Evolutionary conservation across 2,329 filamentous ascomycete genomes (phyloP).

Genomic region (Talaromyces atroroseus): DNA sequence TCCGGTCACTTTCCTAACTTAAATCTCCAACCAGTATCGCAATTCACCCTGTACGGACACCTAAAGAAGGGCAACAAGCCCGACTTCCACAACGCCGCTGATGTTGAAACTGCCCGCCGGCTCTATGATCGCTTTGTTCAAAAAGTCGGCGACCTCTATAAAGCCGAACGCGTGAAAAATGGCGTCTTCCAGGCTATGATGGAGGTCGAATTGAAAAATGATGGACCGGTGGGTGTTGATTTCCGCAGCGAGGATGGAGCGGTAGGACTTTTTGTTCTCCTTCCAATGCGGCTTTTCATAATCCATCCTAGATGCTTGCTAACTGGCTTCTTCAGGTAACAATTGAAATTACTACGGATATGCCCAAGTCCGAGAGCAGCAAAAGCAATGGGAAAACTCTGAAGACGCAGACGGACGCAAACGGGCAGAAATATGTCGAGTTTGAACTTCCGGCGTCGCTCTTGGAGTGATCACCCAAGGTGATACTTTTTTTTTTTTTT

Average conservation of each 20-base stretch:
- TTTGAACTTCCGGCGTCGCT: slow-evolving; percentile 20
- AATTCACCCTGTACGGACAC: slow-evolving; percentile 88
- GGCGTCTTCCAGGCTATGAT: slow-evolving; percentile 99
- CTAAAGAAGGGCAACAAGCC: slow-evolving; percentile 97
- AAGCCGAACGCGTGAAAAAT: slow-evolving; percentile 73
- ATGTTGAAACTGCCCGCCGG: slow-evolving; percentile 68
- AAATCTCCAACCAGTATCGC: slow-evolving; percentile 64
- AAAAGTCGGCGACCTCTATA: slow-evolving; percentile 68
- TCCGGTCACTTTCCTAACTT: background rate
- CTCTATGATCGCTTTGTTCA: slow-evolving; percentile 80
- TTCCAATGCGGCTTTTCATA: slow-evolving; percentile 22
- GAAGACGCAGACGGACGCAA: slow-evolving; percentile 7
- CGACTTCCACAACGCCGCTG: slow-evolving; percentile 84
- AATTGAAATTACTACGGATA: slow-evolving; percentile 43
- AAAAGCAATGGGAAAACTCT: slow-evolving; percentile 8
- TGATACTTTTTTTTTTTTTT: background rate
- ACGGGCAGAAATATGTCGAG: slow-evolving; percentile 7
- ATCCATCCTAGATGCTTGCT: slow-evolving; percentile 14
- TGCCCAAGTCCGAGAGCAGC: slow-evolving; percentile 34
- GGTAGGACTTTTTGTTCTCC: slow-evolving; percentile 40
- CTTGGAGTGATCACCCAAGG: slow-evolving; percentile 16
- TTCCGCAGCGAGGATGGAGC: slow-evolving; percentile 53
- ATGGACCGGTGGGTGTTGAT: slow-evolving; percentile 64
- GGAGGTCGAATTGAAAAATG: slow-evolving; percentile 90
- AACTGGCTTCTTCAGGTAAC: slow-evolving; percentile 31